Evolutionary conservation across 805 yeast species (phyloP).

Genomic region (Candida sonorensis): DNA sequence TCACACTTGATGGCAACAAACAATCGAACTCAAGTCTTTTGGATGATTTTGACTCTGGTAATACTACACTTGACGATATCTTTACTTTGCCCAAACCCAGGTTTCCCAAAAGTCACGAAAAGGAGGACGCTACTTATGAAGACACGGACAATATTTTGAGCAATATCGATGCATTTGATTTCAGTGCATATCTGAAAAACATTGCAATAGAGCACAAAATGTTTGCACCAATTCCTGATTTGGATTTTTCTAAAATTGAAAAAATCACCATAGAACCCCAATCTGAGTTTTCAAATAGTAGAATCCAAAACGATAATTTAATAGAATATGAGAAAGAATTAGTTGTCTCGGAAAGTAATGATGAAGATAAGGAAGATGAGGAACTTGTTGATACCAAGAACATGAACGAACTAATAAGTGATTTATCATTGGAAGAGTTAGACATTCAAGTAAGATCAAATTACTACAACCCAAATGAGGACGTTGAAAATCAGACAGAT

Average conservation of each 20-base stretch:
- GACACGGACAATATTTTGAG: neutral
- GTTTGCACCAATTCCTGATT: slow-evolving; percentile 7
- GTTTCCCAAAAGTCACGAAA: neutral
- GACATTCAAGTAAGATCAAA: slow-evolving; percentile 30
- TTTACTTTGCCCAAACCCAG: neutral
- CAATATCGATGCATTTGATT: slow-evolving; percentile 16
- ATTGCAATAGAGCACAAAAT: slow-evolving; percentile 9
- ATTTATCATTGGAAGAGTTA: slow-evolving; percentile 26
- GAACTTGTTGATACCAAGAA: slow-evolving; percentile 1
- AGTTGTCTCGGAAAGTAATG: slow-evolving; percentile 4
- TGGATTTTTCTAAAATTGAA: slow-evolving; percentile 19
- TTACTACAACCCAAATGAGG: slow-evolving; percentile 8
- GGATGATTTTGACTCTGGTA: slow-evolving; percentile 25
- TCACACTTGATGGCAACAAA: slow-evolving; percentile 2
- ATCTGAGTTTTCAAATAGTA: no score
- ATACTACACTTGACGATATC: slow-evolving; percentile 18
- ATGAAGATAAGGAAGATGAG: slow-evolving; percentile 7
- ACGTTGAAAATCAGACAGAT: slow-evolving; percentile 10
- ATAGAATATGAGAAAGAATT: slow-evolving; percentile 3
- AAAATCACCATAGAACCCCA: slow-evolving; percentile 14
- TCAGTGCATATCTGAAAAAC: slow-evolving; percentile 20
- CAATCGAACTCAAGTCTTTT: slow-evolving; percentile 11
- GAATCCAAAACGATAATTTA: no score
- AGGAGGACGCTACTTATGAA: no score
- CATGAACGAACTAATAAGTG: slow-evolving; percentile 23